A percentile compares a stretch with the other conserved stretches of the same genome.
These are phyloP conservation scores for Cucurbita argyrosperma DNA, from an alignment of 306 rosid genomes.

Conservation along the genomic window DNA sequence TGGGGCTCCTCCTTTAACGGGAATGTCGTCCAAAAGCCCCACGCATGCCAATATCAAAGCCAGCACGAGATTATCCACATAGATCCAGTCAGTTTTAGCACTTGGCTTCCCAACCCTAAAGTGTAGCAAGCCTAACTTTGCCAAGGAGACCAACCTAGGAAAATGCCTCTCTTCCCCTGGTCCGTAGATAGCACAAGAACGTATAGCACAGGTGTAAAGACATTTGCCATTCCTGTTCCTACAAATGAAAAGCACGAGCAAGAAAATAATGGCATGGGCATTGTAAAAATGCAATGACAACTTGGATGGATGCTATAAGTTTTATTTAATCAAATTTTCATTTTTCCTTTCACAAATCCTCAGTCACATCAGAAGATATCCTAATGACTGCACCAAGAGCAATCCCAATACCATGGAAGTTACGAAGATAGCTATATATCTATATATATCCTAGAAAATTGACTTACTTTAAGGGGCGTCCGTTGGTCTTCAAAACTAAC, in stretches of 20 bases:
- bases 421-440: neutral
- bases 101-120: conserved; percentile 56
- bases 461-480: conserved; percentile 44
- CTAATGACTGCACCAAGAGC: neutral
- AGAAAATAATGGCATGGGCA: too few relatives aligned
- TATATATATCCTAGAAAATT: neutral
- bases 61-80: conserved; percentile 75
- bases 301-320: too few relatives aligned
- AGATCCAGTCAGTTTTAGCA: conserved; percentile 84
- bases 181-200: conserved; percentile 88
- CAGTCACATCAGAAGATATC: neutral
- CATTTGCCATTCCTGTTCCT: conserved; percentile 39
- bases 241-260: neutral
- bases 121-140: conserved; percentile 59
- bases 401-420: neutral
- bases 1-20: conserved; percentile 32
- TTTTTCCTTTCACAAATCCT: neutral
- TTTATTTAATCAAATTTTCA: too few relatives aligned
- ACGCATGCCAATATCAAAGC: conserved; percentile 81
- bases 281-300: too few relatives aligned
- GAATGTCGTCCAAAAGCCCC: conserved; percentile 71
- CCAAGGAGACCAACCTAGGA: conserved; percentile 60
- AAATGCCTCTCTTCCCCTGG: conserved; percentile 93
- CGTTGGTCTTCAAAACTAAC: conserved; percentile 70
- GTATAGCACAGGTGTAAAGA: conserved; percentile 73